Evolutionary conservation across 306 rosid genomes (phyloP).

Genomic region (Cicer pinnatifidum): DNA sequence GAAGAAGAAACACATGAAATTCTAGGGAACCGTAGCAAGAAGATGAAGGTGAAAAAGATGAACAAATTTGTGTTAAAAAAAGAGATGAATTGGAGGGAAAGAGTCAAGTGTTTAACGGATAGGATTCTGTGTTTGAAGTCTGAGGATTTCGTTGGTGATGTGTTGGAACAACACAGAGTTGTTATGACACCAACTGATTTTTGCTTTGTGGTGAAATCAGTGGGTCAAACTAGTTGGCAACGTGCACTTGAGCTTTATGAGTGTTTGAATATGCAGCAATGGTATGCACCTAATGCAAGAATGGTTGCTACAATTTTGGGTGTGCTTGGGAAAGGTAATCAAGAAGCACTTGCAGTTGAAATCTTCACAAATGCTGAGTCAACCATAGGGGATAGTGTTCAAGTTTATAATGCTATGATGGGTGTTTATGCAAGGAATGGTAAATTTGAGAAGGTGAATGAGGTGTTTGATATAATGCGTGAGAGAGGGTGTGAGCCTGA

Average conservation of each 20-base stretch:
- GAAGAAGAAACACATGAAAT: constrained; percentile 55
- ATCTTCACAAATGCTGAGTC: constrained; percentile 70
- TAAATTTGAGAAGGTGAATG: constrained; percentile 61
- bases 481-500: constrained; percentile 82
- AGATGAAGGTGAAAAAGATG: constrained; percentile 69
- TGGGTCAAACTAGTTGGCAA: constrained; percentile 79
- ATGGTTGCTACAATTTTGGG: constrained; percentile 90
- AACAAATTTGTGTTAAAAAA: constrained; percentile 73
- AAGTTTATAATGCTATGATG: constrained; percentile 93
- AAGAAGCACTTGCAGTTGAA: constrained; percentile 80
- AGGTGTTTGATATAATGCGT: constrained; percentile 72
- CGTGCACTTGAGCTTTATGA: constrained; percentile 90
- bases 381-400: constrained; percentile 61
- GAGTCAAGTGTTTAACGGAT: constrained; percentile 72
- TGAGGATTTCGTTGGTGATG: constrained; percentile 82
- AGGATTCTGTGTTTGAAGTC: constrained; percentile 69
- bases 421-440: constrained; percentile 86
- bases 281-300: constrained; percentile 86
- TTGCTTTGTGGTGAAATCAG: constrained; percentile 91
- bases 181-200: constrained; percentile 89
- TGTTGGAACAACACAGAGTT: constrained; percentile 72
- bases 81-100: constrained; percentile 91
- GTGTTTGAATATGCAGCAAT: constrained; percentile 81
- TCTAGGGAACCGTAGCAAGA: constrained; percentile 65
- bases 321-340: constrained; percentile 89